Base-by-base conservation (phyloP, 345 rosid species). In the sweet orange (Citrus sinensis) region DNA sequence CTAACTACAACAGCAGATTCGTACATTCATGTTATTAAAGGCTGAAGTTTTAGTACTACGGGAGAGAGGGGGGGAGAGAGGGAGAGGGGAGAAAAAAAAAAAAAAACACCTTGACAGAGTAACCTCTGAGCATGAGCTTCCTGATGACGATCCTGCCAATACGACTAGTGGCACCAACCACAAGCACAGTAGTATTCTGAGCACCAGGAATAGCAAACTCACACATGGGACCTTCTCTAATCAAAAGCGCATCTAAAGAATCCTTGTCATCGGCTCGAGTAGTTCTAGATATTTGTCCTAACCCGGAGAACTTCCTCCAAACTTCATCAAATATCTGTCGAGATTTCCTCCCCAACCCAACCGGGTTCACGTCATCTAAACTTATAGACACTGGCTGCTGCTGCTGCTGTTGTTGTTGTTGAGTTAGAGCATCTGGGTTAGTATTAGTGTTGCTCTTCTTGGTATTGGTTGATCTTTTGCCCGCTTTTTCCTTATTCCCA, bases 71-170 rank as follows among this genome's bases (percentile, higher is more conserved):
- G 9, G 2, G 0, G 39, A 6, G 35, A 35, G 37, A 6, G 39
- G 1, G 39, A 37, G 39, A 7, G 8, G 8, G 2, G 8, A 1
- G 39, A 35, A 6, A 37, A 7, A 35, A 30, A n/a, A 30, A 35
- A 35, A 37, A 37, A 67, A n/a, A 11, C 2, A 82, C 97, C 98
- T 92, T 95, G 81, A 95, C 98, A 49, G 88, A 80, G 85, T 93
- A 95, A 68, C 99, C 99, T 76, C 98, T 85, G 81, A 95, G 96
- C 97, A 94, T 90, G 80, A 95, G 99, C 88, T 95, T 93, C 71
- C 99, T 90, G 78, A 95, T 92, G 64, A 95, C 89, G 29, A 95
- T 90, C 76, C 98, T 97, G 29, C 99, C 99, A 78, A 95, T 92
- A 60, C 99, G 84, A 78, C 99, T 92, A 77, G 97, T 95, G 73